A percentile compares a stretch with the other conserved stretches of the same genome.
Conservation (phyloP, 83 land plant genomes). For the Picea abies region DNA sequence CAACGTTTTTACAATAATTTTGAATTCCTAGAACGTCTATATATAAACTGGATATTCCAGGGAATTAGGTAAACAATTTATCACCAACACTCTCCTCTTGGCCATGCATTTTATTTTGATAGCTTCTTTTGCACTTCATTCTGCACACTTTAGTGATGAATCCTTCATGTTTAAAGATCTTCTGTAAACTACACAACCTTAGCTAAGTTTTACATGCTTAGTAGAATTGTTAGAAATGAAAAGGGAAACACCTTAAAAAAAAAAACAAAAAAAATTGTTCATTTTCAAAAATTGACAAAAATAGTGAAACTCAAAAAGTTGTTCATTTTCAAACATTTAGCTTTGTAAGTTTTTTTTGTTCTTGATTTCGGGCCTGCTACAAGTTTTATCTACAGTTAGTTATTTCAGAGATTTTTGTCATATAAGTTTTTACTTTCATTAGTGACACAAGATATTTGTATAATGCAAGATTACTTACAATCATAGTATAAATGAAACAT, state of each 20-base stretch:
- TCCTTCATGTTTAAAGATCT: background rate
- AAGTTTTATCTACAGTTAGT: background rate
- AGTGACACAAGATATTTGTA: no score
- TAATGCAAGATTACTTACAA: background rate
- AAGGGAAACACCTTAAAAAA: background rate
- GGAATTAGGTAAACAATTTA: no score
- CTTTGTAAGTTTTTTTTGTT: background rate
- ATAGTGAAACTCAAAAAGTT: background rate
- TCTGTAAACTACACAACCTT: background rate
- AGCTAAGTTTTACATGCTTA: background rate
- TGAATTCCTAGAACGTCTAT: no score
- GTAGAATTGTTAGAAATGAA: background rate
- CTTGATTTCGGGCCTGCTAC: background rate
- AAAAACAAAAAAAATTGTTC: background rate
- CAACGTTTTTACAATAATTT: no score
- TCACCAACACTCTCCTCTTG: no score
- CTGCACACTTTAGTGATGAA: background rate
- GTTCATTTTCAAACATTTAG: background rate
- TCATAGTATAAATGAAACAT: background rate
- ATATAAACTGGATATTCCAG: no score
- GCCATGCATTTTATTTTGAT: background rate
- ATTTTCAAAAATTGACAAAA: background rate
- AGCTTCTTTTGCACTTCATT: background rate
- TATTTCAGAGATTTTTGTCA: background rate
- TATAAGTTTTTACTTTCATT: background rate